Evolutionary conservation across 108 stramenopile species (phyloP).

Genomic region (Mediolabrus comicus): DNA sequence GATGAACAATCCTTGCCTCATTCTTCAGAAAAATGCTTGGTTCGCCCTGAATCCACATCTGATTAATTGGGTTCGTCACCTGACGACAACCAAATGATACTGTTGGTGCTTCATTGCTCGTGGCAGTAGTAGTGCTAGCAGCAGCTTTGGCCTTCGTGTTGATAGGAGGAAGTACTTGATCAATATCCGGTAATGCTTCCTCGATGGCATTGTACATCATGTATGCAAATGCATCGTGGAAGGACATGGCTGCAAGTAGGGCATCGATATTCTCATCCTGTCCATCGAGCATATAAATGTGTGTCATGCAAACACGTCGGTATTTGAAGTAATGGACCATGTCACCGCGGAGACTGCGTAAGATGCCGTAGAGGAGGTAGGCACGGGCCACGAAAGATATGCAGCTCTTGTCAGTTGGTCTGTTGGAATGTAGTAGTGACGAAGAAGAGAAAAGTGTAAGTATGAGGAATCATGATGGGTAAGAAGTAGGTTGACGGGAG

Average conservation of each 20-base stretch:
- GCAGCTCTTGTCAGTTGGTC: conserved; percentile 49
- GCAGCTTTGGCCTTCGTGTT: conserved; percentile 19
- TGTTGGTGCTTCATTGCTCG: conserved; percentile 44
- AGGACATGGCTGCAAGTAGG: conserved; percentile 74
- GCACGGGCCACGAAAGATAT: conserved; percentile 78
- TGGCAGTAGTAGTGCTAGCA: conserved; percentile 23
- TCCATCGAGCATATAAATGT: conserved; percentile 65
- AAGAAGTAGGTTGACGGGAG: no score
- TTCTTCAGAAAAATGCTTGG: conserved; percentile 87
- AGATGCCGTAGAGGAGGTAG: conserved; percentile 81
- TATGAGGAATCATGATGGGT: neutral
- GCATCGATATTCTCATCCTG: conserved; percentile 45
- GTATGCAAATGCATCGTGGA: conserved; percentile 83
- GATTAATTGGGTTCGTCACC: conserved; percentile 67
- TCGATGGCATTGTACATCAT: conserved; percentile 86
- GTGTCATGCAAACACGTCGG: conserved; percentile 79
- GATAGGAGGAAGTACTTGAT: conserved; percentile 66
- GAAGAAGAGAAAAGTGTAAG: neutral
- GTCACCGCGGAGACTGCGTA: conserved; percentile 81
- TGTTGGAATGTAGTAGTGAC: neutral
- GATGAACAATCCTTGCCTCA: conserved; percentile 68
- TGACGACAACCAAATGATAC: conserved; percentile 39
- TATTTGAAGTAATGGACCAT: conserved; percentile 89
- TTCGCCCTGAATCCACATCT: conserved; percentile 89
- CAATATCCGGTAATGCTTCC: conserved; percentile 70